Evolutionary conservation across 805 yeast genomes (phyloP).

Genomic region (Candida insectalens): DNA sequence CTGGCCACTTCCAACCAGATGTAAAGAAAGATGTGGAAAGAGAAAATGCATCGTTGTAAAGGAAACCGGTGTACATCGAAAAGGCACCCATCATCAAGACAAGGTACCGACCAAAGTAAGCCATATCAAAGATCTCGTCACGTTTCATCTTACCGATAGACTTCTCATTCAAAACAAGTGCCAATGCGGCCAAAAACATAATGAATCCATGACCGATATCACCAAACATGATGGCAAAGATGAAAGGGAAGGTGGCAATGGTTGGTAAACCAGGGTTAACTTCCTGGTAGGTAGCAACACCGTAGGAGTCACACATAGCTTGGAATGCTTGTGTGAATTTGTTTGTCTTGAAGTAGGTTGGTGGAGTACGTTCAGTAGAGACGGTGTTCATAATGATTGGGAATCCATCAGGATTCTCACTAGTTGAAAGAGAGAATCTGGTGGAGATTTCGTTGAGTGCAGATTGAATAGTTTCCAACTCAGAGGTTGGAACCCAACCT

Average conservation of each 20-base stretch:
- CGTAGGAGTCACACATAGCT: slow-evolving; percentile 90
- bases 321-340: slow-evolving; percentile 93
- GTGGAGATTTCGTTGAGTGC: slow-evolving; percentile 32
- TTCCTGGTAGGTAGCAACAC: slow-evolving; percentile 86
- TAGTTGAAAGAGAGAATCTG: slow-evolving; percentile 7
- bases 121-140: slow-evolving; percentile 96
- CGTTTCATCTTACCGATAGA: slow-evolving; percentile 58
- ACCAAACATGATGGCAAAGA: slow-evolving; percentile 99
- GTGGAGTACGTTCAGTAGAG: slow-evolving; percentile 79
- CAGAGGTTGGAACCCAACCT: slow-evolving; percentile 64
- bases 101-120: slow-evolving; percentile 86
- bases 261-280: slow-evolving; percentile 96
- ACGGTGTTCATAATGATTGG: slow-evolving; percentile 40
- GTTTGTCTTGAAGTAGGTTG: slow-evolving; percentile 91
- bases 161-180: slow-evolving; percentile 65
- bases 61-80: slow-evolving; percentile 89
- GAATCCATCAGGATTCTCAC: slow-evolving; percentile 11
- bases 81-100: slow-evolving; percentile 86
- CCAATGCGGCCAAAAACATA: slow-evolving; percentile 61
- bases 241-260: slow-evolving; percentile 90
- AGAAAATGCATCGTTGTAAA: slow-evolving; percentile 92
- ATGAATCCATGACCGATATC: slow-evolving; percentile 94
- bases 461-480: slow-evolving; percentile 34
- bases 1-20: slow-evolving; percentile 95
- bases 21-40: slow-evolving; percentile 79